Evolutionary conservation across 371 early-diverging fungal genomes (phyloP).

Genomic region (Mucor racemosus): DNA sequence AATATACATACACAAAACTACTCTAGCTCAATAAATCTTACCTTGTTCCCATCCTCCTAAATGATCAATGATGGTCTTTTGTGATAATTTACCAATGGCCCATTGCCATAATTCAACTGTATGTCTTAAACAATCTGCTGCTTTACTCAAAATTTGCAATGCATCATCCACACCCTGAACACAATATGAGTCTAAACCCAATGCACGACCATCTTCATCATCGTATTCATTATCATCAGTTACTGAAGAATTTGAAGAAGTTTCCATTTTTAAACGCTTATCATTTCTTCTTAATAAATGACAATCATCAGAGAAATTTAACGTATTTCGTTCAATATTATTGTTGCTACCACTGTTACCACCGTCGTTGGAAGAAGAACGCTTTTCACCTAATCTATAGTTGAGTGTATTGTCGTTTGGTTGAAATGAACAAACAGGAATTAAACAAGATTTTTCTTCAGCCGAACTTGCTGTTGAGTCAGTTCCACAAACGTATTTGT

Average conservation of each 20-base stretch:
- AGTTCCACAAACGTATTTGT: slow-evolving; percentile 43
- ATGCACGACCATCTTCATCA: slow-evolving; percentile 30
- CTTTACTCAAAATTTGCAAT: slow-evolving; percentile 44
- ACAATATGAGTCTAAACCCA: slow-evolving; percentile 45
- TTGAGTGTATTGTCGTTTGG: slow-evolving; percentile 15
- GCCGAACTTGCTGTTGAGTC: slow-evolving; percentile 16
- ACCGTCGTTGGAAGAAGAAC: background rate
- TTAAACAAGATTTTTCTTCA: slow-evolving; percentile 47
- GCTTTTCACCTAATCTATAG: slow-evolving; percentile 1
- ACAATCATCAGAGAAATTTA: slow-evolving; percentile 18
- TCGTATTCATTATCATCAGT: slow-evolving; percentile 4
- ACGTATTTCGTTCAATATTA: background rate
- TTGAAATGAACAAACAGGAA: slow-evolving; percentile 50
- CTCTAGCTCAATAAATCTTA: slow-evolving; percentile 2
- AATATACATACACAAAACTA: background rate
- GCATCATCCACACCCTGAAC: slow-evolving; percentile 50
- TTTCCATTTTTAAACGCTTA: slow-evolving; percentile 17
- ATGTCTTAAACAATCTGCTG: slow-evolving; percentile 47
- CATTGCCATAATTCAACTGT: slow-evolving; percentile 50
- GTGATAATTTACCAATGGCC: slow-evolving; percentile 33
- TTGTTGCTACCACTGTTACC: background rate
- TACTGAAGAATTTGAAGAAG: background rate
- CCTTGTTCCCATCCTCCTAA: slow-evolving; percentile 43
- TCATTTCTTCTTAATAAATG: slow-evolving; percentile 9
- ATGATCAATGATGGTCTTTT: slow-evolving; percentile 27